These are phyloP conservation scores for Blastocladiella emersonii DNA, from an alignment of 371 early-diverging fungal genomes.

Conservation along the genomic window DNA sequence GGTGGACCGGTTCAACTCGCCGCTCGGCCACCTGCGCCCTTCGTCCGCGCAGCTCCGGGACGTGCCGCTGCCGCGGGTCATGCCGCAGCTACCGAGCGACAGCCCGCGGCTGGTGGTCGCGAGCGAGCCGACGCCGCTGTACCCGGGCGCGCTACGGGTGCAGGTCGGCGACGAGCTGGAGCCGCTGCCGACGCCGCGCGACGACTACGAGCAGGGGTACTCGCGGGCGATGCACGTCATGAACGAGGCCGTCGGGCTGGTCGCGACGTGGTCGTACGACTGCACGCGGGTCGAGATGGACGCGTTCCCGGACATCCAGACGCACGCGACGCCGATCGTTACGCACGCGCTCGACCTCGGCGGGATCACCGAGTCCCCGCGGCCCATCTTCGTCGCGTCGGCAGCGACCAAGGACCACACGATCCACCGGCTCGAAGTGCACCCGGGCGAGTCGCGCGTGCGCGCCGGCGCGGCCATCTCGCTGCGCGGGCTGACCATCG, in stretches of 20 bases:
- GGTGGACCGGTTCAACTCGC: no score
- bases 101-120: neutral
- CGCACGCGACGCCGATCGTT: neutral
- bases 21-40: no score
- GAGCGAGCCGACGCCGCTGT: neutral
- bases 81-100: neutral
- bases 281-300: no score
- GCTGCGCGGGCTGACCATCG: neutral
- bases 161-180: neutral
- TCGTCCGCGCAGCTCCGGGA: no score
- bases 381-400: no score
- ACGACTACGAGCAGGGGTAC: neutral
- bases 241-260: neutral
- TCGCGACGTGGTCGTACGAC: neutral
- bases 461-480: neutral
- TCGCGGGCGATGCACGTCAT: neutral
- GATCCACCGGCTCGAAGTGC: no score
- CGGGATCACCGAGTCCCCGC: no score
- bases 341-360: neutral
- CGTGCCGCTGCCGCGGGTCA: neutral
- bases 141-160: neutral
- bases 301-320: neutral
- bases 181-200: neutral
- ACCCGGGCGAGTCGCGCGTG: no score
- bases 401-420: no score